Evolutionary conservation across 2,329 filamentous ascomycete genomes (phyloP), one percentile per base, ranked within the genome.

Genomic region (Cordyceps cateniannulata): DNA sequence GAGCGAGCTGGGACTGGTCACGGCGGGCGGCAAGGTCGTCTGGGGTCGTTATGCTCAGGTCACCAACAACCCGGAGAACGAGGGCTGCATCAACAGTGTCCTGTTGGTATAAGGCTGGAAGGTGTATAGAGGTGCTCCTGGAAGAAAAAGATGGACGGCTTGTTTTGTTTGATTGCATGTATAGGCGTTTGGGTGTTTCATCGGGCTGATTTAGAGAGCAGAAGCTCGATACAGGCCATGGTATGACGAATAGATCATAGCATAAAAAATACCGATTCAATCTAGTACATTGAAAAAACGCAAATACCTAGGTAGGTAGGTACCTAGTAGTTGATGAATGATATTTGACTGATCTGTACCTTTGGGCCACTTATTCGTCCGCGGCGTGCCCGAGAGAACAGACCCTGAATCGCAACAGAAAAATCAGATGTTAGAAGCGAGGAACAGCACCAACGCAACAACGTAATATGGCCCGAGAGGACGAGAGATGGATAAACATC

Each of bases 11-110:
- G 95, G 95, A 65, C 79, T 98, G 63, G 91, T 96, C 18, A 98
- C 95, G 3, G 88, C 93, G 1, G 87, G 86, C 64, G 95, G 95
- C 64, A 97, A 97, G 78, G 91, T 96, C 9, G 91, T 93, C 7
- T 97, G 93, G 93, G 92, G 91, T 67, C 82, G 90, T 66, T 95
- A 87, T 77, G 90, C 89, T 8, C 89, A 92, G 74, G 81, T 90
- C 48, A 81, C 81, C 24, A 82, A 81, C 69, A 79, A 78, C 66
- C 76, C 76, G 3, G 78, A 81, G 69, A 76, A 76, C 63, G 76
- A 79, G 57, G 76, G 76, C 22, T 78, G 77, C 63, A 71, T 79
- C 62, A 80, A 80, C 66, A 75, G 73, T 58, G 68, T 73, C 51
- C 63, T 73, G 55, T 57, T 73, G 59, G 71, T 72, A 27, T 73